These are phyloP conservation scores for Mollisia scopiformis DNA, from an alignment of 2,329 filamentous ascomycete genomes.

Conservation along the genomic window DNA sequence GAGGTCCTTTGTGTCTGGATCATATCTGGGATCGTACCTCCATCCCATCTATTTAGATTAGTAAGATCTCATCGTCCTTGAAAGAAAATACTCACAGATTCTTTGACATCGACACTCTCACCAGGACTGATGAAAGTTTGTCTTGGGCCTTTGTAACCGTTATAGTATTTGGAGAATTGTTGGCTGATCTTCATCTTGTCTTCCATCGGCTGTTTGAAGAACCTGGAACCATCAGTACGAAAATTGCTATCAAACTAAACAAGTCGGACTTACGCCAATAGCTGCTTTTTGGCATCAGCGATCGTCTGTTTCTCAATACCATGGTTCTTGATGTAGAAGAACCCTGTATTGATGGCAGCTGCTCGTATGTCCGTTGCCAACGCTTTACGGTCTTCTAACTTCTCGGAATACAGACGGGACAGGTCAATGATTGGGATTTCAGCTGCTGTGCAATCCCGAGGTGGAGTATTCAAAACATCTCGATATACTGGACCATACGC, in stretches of 20 bases:
- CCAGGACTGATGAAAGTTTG: conserved; percentile 51
- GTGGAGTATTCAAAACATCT: conserved; percentile 44
- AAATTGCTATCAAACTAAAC: neutral
- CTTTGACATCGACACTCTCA: conserved; percentile 53
- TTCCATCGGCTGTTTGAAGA: conserved; percentile 51
- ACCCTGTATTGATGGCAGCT: conserved; percentile 47
- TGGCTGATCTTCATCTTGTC: conserved; percentile 45
- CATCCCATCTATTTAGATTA: conserved; percentile 39
- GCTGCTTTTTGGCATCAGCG: conserved; percentile 33
- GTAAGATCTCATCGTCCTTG: conserved; percentile 34
- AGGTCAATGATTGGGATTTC: conserved; percentile 53
- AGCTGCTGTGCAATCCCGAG: conserved; percentile 42
- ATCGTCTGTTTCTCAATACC: conserved; percentile 41
- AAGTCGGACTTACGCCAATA: conserved; percentile 27
- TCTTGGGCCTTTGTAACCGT: conserved; percentile 47
- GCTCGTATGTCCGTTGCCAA: conserved; percentile 43
- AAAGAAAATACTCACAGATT: conserved; percentile 38
- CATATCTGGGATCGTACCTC: conserved; percentile 55
- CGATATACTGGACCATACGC: conserved; percentile 48
- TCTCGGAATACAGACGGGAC: conserved; percentile 38
- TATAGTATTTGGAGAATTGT: conserved; percentile 45
- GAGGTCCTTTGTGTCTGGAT: conserved; percentile 47
- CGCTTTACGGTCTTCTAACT: conserved; percentile 39
- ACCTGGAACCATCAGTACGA: conserved; percentile 36
- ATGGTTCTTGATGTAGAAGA: conserved; percentile 52